A percentile compares a stretch with the other conserved stretches of the same genome.
These are phyloP conservation scores for Cadophora sp. DNA, from an alignment of 2,329 filamentous ascomycete genomes.

Conservation along the genomic window DNA sequence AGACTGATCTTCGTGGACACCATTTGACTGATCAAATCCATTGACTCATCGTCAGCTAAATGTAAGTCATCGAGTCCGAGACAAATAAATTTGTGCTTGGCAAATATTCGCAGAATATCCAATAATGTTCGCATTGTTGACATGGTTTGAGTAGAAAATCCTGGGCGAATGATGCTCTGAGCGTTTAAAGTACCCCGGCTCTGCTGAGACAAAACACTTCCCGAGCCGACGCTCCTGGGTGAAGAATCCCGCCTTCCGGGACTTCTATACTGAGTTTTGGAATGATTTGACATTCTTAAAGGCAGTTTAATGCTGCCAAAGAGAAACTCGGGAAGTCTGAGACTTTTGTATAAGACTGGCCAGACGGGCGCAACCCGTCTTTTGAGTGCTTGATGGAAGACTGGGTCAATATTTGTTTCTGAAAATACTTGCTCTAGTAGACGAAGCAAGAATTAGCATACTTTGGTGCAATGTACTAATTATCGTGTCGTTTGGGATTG, in stretches of 20 bases:
- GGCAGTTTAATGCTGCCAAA: conserved; percentile 49
- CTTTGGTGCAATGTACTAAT: no score
- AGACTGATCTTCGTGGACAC: conserved; percentile 80
- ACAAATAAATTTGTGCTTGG: conserved; percentile 84
- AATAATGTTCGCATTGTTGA: conserved; percentile 87
- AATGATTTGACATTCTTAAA: neutral
- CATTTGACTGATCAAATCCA: conserved; percentile 84
- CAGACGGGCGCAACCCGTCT: conserved; percentile 68
- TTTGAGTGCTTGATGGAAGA: conserved; percentile 66
- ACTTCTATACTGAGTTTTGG: neutral
- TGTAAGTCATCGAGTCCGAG: conserved; percentile 90
- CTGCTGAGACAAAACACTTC: neutral
- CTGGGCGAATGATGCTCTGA: conserved; percentile 65
- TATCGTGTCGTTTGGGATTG: no score
- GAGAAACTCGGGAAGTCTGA: conserved; percentile 74
- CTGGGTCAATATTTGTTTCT: conserved; percentile 68
- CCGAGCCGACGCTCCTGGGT: conserved; percentile 23
- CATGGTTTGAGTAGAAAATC: conserved; percentile 67
- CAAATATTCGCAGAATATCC: conserved; percentile 83
- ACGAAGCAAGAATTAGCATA: neutral
- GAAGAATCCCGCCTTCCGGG: neutral
- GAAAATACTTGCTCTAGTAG: conserved; percentile 65
- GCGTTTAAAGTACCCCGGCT: conserved; percentile 55
- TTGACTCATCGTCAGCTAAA: conserved; percentile 88
- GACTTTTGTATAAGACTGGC: conserved; percentile 66